phyloP scores from a whole-genome alignment of 352 stramenopile species.

The Peronospora destructor region DNA sequence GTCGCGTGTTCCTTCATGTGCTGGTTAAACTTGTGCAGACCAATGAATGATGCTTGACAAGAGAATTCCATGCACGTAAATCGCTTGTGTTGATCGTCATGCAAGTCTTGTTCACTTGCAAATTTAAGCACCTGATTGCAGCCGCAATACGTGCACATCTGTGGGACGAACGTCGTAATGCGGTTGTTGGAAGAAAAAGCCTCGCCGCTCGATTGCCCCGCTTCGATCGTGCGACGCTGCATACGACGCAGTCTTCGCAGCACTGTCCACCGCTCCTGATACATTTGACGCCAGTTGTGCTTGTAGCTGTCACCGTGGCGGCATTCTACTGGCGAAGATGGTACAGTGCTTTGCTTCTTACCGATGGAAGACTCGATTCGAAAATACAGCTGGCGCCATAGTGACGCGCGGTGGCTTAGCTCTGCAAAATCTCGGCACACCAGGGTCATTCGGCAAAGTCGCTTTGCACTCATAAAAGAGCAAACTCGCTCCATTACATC shows the following conservation, averaged over 20 bases:
- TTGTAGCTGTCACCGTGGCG: conserved; percentile 27
- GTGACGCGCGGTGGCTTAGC: conserved; percentile 23
- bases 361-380: conserved; percentile 8
- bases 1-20: conserved; percentile 18
- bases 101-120: conserved; percentile 13
- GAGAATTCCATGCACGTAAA: conserved; percentile 23
- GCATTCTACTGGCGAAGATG: conserved; percentile 17
- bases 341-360: conserved; percentile 9
- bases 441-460: conserved; percentile 48
- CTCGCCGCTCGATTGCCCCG: conserved; percentile 4
- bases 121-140: conserved; percentile 34
- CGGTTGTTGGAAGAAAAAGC: background rate
- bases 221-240: conserved; percentile 16
- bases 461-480: conserved; percentile 67
- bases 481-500: conserved; percentile 67
- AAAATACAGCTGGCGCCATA: conserved; percentile 45
- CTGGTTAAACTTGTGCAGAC: conserved; percentile 21
- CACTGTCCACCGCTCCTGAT: conserved; percentile 20
- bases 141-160: conserved; percentile 33
- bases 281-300: conserved; percentile 35
- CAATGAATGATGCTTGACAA: conserved; percentile 32
- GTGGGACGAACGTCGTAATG: conserved; percentile 15
- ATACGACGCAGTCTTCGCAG: conserved; percentile 21
- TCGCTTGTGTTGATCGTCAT: conserved; percentile 23
- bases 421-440: conserved; percentile 44